Evolutionary conservation across 2,329 filamentous ascomycete genomes (phyloP).

Genomic region (Aspergillus pseudoterreus): DNA sequence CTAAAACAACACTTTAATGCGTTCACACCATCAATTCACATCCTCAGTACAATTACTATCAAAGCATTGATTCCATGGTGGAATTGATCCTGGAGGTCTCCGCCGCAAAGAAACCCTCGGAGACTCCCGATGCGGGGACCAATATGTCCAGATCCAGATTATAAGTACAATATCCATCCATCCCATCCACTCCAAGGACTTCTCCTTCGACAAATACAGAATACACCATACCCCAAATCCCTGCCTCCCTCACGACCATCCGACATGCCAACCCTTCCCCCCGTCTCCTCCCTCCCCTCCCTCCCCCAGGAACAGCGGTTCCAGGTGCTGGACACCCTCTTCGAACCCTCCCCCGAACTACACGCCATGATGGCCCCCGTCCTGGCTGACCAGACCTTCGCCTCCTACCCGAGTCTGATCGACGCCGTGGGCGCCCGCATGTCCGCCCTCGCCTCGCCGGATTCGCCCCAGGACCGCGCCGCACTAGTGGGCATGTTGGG

Average conservation of each 20-base stretch:
- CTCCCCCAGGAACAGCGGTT: slow-evolving; percentile 54
- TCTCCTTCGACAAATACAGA: background rate
- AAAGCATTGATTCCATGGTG: background rate
- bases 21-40: too few species aligned
- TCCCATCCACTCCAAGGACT: slow-evolving; percentile 1
- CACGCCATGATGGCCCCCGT: slow-evolving; percentile 68
- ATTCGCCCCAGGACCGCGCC: slow-evolving; percentile 48
- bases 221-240: background rate
- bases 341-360: slow-evolving; percentile 75
- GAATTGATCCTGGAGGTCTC: slow-evolving; percentile 16
- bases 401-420: slow-evolving; percentile 68
- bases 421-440: slow-evolving; percentile 62
- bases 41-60: background rate
- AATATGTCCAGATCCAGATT: background rate
- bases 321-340: slow-evolving; percentile 68
- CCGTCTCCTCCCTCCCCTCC: slow-evolving; percentile 53
- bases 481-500: slow-evolving; percentile 70
- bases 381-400: slow-evolving; percentile 58
- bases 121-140: slow-evolving; percentile 22
- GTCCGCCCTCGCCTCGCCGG: slow-evolving; percentile 53
- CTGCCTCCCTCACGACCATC: background rate
- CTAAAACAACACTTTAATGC: too few species aligned
- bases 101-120: slow-evolving; percentile 16
- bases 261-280: slow-evolving; percentile 49
- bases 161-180: slow-evolving; percentile 1